These are phyloP conservation scores for Candida sp. DNA, from an alignment of 1,139 yeast genomes.

Conservation along the genomic window DNA sequence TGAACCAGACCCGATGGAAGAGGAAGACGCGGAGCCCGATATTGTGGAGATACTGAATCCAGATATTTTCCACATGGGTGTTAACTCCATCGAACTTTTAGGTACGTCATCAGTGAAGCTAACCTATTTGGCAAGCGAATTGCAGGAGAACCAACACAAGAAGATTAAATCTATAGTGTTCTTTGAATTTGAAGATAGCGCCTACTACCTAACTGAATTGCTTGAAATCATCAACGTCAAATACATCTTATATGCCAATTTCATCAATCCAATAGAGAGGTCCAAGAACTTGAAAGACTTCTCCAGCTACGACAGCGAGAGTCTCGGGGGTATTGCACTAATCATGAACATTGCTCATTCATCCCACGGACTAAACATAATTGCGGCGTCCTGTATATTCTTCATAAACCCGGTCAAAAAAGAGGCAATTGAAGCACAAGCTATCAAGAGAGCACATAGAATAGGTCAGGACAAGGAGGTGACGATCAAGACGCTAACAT, in stretches of 20 bases:
- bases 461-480: conserved; percentile 13
- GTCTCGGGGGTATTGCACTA: conserved; percentile 53
- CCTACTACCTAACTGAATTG: conserved; percentile 67
- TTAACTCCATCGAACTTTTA: conserved; percentile 14
- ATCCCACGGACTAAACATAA: conserved; percentile 71
- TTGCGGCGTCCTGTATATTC: conserved; percentile 70
- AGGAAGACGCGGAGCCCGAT: background rate
- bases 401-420: conserved; percentile 76
- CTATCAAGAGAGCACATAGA: conserved; percentile 16
- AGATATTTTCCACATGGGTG: background rate
- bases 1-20: background rate
- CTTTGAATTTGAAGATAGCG: conserved; percentile 74
- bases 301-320: conserved; percentile 35
- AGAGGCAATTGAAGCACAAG: conserved; percentile 56
- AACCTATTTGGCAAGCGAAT: conserved; percentile 57
- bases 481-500: background rate
- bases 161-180: conserved; percentile 63
- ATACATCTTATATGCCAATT: conserved; percentile 67
- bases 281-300: conserved; percentile 58
- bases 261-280: conserved; percentile 53
- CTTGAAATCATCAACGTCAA: conserved; percentile 63
- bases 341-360: conserved; percentile 74
- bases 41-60: no score
- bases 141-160: conserved; percentile 52
- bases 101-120: conserved; percentile 69